Percentiles rank a stretch among this genome's conserved stretches.
Evolutionary conservation across 1,284 basidiomycete genomes (phyloP).

Genomic region (Chondrostereum purpureum): DNA sequence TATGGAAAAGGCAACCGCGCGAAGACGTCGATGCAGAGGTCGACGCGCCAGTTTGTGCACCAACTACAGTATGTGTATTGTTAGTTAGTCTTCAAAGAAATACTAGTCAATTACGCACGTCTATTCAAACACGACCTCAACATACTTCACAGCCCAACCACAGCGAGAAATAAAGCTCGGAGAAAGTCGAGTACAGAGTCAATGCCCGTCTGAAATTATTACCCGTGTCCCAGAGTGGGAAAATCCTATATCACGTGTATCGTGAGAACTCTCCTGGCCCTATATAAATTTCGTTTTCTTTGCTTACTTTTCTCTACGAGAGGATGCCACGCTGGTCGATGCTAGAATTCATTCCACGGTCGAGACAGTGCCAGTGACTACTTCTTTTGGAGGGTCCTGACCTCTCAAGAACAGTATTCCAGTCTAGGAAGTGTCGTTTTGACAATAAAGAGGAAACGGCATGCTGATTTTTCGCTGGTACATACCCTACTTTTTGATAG

Average conservation of each 20-base stretch:
- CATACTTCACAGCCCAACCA: background rate
- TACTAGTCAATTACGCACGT: background rate
- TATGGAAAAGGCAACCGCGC: background rate
- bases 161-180: background rate
- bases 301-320: slow-evolving; percentile 15
- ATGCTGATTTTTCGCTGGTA: slow-evolving; percentile 25
- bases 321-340: slow-evolving; percentile 33
- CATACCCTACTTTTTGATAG: too few species aligned
- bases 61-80: background rate
- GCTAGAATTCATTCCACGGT: slow-evolving; percentile 22
- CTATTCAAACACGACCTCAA: background rate
- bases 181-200: too few species aligned
- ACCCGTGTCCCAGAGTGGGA: background rate
- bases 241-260: slow-evolving; percentile 13
- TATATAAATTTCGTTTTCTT: slow-evolving; percentile 3
- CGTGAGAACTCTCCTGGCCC: slow-evolving; percentile 18
- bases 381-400: slow-evolving; percentile 21
- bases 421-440: slow-evolving; percentile 34
- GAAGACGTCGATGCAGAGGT: background rate
- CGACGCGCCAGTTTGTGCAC: background rate
- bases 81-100: too few species aligned
- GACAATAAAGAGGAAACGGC: slow-evolving; percentile 28
- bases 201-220: too few species aligned
- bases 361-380: slow-evolving; percentile 33
- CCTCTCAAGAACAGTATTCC: slow-evolving; percentile 26